Evolutionary conservation across 192 early-diverging fungal genomes (phyloP).

Genomic region (Rhizoclosmatium globosum): DNA sequence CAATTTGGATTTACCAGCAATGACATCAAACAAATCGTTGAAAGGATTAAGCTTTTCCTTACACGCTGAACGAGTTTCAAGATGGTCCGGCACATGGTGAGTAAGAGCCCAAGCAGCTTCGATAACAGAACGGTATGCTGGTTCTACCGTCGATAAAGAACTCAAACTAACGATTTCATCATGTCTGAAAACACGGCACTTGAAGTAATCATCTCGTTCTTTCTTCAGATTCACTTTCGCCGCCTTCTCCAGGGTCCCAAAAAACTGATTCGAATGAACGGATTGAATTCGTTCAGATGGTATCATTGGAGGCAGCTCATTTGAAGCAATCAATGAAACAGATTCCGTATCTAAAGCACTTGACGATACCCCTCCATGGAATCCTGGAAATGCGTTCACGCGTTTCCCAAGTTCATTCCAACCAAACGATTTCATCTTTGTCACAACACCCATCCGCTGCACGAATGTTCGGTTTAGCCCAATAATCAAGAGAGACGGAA

Average conservation of each 20-base stretch:
- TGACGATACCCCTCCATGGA: not conserved
- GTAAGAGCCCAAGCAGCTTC: not conserved
- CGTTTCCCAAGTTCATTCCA: not conserved
- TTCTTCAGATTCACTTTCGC: not conserved
- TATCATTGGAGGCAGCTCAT: too few species aligned
- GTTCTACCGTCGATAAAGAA: not conserved
- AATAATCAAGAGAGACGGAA: slow-evolving; percentile 9
- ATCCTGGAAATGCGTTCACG: slow-evolving; percentile 20
- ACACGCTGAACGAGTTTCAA: not conserved
- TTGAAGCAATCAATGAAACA: not conserved
- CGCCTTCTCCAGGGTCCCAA: not conserved
- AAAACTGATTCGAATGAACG: not conserved
- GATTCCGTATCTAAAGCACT: not conserved
- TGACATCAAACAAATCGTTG: slow-evolving; percentile 13
- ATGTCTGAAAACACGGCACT: not conserved
- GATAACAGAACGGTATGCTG: not conserved
- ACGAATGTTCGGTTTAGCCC: slow-evolving; percentile 10
- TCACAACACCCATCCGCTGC: not conserved
- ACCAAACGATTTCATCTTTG: not conserved
- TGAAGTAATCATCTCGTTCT: slow-evolving; percentile 1
- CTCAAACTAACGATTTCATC: not conserved
- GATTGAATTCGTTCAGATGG: not conserved
- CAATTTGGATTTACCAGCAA: not conserved
- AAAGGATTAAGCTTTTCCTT: not conserved
- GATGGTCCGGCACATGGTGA: not conserved